Evolutionary conservation across 2,329 filamentous ascomycete genomes (phyloP), one percentile per base, ranked within the genome.

Genomic region (Talaromyces atroroseus): DNA sequence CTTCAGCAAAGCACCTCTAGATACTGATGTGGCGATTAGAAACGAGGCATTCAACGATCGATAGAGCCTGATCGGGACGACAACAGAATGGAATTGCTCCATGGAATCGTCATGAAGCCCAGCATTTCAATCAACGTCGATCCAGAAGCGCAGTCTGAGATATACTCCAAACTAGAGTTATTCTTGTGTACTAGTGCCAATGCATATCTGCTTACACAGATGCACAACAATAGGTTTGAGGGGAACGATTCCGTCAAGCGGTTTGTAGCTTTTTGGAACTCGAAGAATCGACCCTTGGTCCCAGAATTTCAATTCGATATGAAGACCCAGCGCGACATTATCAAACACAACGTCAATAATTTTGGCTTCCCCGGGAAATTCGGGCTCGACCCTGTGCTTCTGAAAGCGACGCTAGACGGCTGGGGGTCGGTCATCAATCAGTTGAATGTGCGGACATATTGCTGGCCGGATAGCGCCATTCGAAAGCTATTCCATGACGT

Each of bases 281-380:
- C 70, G 1, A 78, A 77, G 56, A 78, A 78, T 49, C 68, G 78
- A 11, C 74, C 76, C 16, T 70, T 72, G 42, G 78, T 81, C 21
- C 68, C 74, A 8, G 76, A 81, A 58, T 82, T 82, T 62, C 74
- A 76, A 60, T 82, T 79, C 61, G 78, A 81, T 62, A 76, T 80
- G 63, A 65, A 65, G 20, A 80, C 77, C 8, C 79, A 82, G 61
- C 71, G 73, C 11, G 71, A 76, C 20, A 64, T 82, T 5, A 74
- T 82, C 55, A 61, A 71, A 11, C 66, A 69, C 47, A 80, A 81
- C 59, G 66, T 78, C 49, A 66, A 72, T 16, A 73, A 65, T 6
- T 69, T 82, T 59, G 64, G 69, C 7, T 81, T 82, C 61, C 69
- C 74, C 49, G 76, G 76, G 7, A 67, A 72, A 16, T 68, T 67